phyloP scores from a whole-genome alignment of 352 stramenopile genomes.

The Pythium oligandrum region DNA sequence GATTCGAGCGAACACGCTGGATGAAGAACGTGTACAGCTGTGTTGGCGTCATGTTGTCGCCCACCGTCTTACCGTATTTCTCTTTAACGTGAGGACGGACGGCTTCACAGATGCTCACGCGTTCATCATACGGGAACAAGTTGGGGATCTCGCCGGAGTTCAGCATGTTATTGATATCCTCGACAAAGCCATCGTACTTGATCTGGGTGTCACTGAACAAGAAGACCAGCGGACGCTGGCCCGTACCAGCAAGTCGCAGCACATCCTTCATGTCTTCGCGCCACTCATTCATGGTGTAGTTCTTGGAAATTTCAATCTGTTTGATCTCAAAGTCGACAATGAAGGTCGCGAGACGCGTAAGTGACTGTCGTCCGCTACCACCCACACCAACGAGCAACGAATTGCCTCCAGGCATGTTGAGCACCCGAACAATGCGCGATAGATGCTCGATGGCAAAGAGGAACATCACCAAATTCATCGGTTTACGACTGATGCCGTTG shows the following conservation, averaged over 20 bases:
- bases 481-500: slow-evolving; percentile 90
- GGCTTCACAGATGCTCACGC: slow-evolving; percentile 86
- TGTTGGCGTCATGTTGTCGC: slow-evolving; percentile 87
- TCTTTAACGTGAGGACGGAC: slow-evolving; percentile 90
- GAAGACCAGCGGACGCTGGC: slow-evolving; percentile 86
- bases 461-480: slow-evolving; percentile 97
- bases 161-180: slow-evolving; percentile 97
- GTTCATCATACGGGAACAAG: slow-evolving; percentile 92
- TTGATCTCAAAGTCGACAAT: slow-evolving; percentile 92
- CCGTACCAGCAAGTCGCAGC: slow-evolving; percentile 85
- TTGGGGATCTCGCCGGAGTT: slow-evolving; percentile 95
- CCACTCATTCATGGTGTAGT: slow-evolving; percentile 93
- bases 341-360: slow-evolving; percentile 90
- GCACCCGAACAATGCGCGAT: slow-evolving; percentile 86
- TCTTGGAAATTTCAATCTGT: slow-evolving; percentile 95
- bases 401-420: slow-evolving; percentile 95
- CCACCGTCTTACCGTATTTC: slow-evolving; percentile 84
- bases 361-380: slow-evolving; percentile 88
- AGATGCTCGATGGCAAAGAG: slow-evolving; percentile 95
- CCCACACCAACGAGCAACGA: slow-evolving; percentile 91
- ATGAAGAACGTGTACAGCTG: slow-evolving; percentile 94
- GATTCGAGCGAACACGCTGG: slow-evolving; percentile 84
- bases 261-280: slow-evolving; percentile 94
- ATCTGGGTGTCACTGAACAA: slow-evolving; percentile 96
- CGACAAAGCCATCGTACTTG: slow-evolving; percentile 94